Percentiles rank a stretch among this genome's conserved stretches.
These are phyloP conservation scores for Russula vinacea DNA, from an alignment of 768 basidiomycete species.

Conservation along the genomic window DNA sequence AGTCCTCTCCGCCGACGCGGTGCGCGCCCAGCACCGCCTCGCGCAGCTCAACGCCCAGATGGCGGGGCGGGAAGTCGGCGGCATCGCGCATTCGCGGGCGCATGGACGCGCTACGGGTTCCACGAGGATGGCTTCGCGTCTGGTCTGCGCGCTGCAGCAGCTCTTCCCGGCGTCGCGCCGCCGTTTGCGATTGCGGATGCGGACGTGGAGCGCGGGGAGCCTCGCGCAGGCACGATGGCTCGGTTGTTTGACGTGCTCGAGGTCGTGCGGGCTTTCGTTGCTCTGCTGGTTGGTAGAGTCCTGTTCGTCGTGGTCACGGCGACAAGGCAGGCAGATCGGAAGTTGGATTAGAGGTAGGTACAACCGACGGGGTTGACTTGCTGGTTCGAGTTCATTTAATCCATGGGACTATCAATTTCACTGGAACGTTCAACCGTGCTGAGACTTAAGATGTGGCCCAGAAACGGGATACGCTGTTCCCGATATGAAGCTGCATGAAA, in stretches of 20 bases:
- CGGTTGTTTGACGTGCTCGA: slow-evolving; percentile 3
- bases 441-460: not conserved
- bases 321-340: not conserved
- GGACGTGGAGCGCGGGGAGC: slow-evolving; percentile 1
- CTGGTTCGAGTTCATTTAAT: no score
- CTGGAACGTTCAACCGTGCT: not conserved
- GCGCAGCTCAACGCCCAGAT: slow-evolving; percentile 39
- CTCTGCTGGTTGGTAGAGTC: not conserved
- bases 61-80: no score
- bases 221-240: not conserved
- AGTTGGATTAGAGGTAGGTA: not conserved
- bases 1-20: slow-evolving; percentile 55
- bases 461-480: slow-evolving; percentile 1
- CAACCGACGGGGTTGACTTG: no score
- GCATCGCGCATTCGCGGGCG: slow-evolving; percentile 51
- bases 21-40: slow-evolving; percentile 54
- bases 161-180: not conserved
- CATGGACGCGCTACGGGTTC: slow-evolving; percentile 78
- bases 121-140: slow-evolving; percentile 74
- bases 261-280: not conserved
- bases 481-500: not conserved
- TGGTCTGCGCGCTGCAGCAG: slow-evolving; percentile 38
- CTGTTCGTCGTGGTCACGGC: not conserved
- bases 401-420: not conserved
- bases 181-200: slow-evolving; percentile 5